These are phyloP conservation scores for Rubia peregrina DNA, from an alignment of 305 asterid species.

Conservation along the genomic window DNA sequence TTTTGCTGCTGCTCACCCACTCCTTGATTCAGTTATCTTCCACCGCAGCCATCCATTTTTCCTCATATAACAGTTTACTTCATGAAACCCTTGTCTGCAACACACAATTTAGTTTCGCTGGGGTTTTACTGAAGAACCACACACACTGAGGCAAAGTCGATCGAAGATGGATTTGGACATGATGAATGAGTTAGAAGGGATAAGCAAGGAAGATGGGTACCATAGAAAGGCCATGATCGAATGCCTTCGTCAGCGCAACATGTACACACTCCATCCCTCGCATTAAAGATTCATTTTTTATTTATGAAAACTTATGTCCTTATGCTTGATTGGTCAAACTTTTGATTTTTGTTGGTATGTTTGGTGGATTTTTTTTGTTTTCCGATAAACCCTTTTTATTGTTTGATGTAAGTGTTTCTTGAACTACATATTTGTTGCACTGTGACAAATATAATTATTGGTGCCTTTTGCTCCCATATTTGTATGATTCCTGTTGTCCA, in stretches of 20 bases:
- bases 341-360: background rate
- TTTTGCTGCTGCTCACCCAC: too few species aligned
- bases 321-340: background rate
- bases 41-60: background rate
- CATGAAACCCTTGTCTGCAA: background rate
- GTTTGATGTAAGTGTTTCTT: background rate
- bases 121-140: constrained; percentile 1
- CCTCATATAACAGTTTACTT: background rate
- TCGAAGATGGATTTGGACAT: constrained; percentile 59
- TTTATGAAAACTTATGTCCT: background rate
- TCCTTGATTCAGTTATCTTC: too few species aligned
- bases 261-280: constrained; percentile 20
- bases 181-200: constrained; percentile 78
- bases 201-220: constrained; percentile 74
- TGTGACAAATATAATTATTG: background rate
- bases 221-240: constrained; percentile 48
- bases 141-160: background rate
- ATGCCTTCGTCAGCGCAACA: constrained; percentile 34
- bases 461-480: too few species aligned
- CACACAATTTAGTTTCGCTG: background rate
- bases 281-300: background rate
- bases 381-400: background rate
- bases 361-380: background rate
- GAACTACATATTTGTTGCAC: background rate
- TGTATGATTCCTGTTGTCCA: background rate